Evolutionary conservation across 495 filamentous ascomycete genomes (phyloP).

Genomic region (Glonium stellatum): DNA sequence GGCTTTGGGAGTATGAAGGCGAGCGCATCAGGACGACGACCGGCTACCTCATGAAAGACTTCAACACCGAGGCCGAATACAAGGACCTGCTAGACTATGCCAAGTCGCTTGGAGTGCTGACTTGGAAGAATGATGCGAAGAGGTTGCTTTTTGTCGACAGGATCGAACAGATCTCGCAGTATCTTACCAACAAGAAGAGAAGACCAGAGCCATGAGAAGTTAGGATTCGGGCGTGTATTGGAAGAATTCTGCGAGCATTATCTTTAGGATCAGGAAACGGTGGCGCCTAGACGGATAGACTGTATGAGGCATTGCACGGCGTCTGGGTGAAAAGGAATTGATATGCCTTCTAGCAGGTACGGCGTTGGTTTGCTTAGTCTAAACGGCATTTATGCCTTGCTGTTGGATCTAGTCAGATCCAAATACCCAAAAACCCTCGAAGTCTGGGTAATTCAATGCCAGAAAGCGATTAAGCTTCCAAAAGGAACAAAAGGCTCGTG

Average conservation of each 20-base stretch:
- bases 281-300: not conserved
- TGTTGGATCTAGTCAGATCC: too few relatives aligned
- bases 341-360: not conserved
- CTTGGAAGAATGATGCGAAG: conserved; percentile 74
- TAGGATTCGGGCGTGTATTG: too few relatives aligned
- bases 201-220: not conserved
- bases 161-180: conserved; percentile 75
- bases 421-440: too few relatives aligned
- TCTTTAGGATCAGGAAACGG: not conserved
- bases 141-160: conserved; percentile 81
- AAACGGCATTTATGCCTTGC: not conserved
- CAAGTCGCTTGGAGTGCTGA: conserved; percentile 82
- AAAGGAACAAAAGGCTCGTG: too few relatives aligned
- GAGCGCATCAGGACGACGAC: conserved; percentile 77
- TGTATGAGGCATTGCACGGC: not conserved
- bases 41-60: conserved; percentile 88
- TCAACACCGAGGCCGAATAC: conserved; percentile 69
- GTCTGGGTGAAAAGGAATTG: not conserved
- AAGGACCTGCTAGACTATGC: conserved; percentile 69
- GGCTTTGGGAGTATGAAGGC: conserved; percentile 94
- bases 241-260: not conserved
- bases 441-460: too few relatives aligned
- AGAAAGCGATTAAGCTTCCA: too few relatives aligned
- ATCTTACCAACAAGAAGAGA: conserved; percentile 57
- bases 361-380: not conserved